These are phyloP conservation scores for Epichloe sp. DNA, from an alignment of 2,329 filamentous ascomycete species.

Conservation along the genomic window DNA sequence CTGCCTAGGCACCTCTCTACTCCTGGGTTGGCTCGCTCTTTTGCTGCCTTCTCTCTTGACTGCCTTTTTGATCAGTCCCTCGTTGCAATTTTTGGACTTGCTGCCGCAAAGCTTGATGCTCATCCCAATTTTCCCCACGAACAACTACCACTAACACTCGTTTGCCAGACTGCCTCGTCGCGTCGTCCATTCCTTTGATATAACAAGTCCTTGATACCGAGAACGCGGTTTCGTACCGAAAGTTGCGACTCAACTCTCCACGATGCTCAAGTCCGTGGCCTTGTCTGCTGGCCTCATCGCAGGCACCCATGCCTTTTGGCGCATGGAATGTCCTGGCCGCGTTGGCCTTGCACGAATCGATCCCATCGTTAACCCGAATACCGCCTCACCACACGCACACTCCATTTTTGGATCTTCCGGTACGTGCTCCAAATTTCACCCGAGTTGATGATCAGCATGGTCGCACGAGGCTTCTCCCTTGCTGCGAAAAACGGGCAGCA, in stretches of 20 bases:
- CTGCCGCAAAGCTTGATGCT: neutral
- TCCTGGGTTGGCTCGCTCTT: neutral
- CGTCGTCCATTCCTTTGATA: slow-evolving; percentile 21
- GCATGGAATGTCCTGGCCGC: slow-evolving; percentile 67
- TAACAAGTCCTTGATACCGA: neutral
- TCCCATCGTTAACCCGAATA: slow-evolving; percentile 54
- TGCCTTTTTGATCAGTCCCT: neutral
- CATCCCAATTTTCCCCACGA: too few relatives aligned
- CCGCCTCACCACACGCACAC: slow-evolving; percentile 54
- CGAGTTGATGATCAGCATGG: neutral
- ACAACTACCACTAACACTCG: slow-evolving; percentile 8
- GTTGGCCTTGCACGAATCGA: slow-evolving; percentile 62
- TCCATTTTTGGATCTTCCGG: slow-evolving; percentile 62
- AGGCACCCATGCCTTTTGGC: slow-evolving; percentile 58
- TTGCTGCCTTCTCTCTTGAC: neutral
- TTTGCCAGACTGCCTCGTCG: slow-evolving; percentile 20
- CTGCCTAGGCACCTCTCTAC: neutral
- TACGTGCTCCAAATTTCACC: slow-evolving; percentile 33
- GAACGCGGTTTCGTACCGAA: neutral
- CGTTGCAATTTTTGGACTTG: neutral
- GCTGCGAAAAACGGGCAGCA: neutral
- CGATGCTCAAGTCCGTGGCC: slow-evolving; percentile 23
- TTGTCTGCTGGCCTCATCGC: slow-evolving; percentile 22
- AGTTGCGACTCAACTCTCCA: slow-evolving; percentile 3
- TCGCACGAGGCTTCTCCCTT: neutral